Evolutionary conservation across 352 stramenopile species (phyloP).

Genomic region (Phytophthora sojae): DNA sequence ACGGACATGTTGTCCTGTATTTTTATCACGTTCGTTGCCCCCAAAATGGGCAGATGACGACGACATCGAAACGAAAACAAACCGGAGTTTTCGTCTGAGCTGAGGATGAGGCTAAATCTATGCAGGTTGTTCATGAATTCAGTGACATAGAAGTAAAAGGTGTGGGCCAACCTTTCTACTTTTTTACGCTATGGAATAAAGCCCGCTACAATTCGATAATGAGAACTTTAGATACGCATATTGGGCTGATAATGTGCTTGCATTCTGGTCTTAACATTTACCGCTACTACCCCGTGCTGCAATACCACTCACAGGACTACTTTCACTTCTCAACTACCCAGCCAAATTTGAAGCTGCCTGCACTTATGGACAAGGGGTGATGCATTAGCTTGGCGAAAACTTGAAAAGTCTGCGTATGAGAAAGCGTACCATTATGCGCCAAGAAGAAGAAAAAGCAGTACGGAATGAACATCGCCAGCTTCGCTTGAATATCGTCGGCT

Average conservation of each 20-base stretch:
- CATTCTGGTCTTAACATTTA: no score
- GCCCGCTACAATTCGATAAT: no score
- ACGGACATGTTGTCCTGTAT: not conserved
- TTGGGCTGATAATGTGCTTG: no score
- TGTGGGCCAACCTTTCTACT: no score
- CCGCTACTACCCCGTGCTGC: no score
- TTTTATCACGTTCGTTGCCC: not conserved
- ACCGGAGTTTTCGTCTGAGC: not conserved
- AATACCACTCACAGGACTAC: no score
- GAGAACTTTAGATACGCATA: no score
- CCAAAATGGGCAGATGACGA: not conserved
- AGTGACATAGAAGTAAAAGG: no score
- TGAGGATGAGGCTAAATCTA: not conserved
- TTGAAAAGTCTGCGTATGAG: not conserved
- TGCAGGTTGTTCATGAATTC: not conserved
- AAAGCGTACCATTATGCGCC: slow-evolving; percentile 26
- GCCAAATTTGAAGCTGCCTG: slow-evolving; percentile 23
- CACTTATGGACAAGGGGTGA: slow-evolving; percentile 1
- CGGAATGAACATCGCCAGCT: slow-evolving; percentile 37
- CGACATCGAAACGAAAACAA: not conserved
- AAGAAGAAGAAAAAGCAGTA: slow-evolving; percentile 44
- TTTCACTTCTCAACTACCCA: slow-evolving; percentile 5
- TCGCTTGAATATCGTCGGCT: slow-evolving; percentile 29
- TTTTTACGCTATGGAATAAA: no score
- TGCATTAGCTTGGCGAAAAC: no score